Conservation (phyloP, 2,329 filamentous ascomycete genomes). For the Stagonosporopsis chrysanthemi region DNA sequence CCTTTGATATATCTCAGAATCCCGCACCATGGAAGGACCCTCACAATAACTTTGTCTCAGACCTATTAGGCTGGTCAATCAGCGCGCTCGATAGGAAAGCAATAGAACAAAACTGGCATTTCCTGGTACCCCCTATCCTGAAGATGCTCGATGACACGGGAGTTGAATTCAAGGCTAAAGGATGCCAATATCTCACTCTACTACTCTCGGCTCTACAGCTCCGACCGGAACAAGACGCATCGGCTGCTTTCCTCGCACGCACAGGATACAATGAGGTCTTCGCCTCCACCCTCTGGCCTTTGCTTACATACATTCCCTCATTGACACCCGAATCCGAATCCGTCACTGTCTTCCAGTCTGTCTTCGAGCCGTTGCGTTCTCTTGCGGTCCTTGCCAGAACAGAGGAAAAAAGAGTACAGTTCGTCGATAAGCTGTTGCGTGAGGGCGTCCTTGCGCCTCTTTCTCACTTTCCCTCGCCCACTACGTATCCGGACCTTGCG, state of each 20-base stretch:
- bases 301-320: constrained; percentile 77
- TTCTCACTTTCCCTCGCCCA: constrained; percentile 60
- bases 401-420: constrained; percentile 21
- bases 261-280: constrained; percentile 71
- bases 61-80: constrained; percentile 70
- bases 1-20: constrained; percentile 67
- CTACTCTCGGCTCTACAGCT: constrained; percentile 60
- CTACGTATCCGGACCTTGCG: constrained; percentile 64
- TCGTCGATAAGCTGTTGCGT: constrained; percentile 56
- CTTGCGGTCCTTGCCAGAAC: constrained; percentile 51
- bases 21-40: constrained; percentile 65
- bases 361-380: constrained; percentile 71
- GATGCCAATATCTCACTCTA: constrained; percentile 61
- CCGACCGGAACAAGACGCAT: background rate
- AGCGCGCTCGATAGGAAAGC: constrained; percentile 56
- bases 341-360: constrained; percentile 66
- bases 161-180: constrained; percentile 61
- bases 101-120: constrained; percentile 68
- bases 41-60: constrained; percentile 58
- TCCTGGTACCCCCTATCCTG: constrained; percentile 74
- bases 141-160: constrained; percentile 71
- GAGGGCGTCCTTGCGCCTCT: constrained; percentile 55
- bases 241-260: constrained; percentile 60
- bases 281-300: constrained; percentile 72
- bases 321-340: constrained; percentile 79